Percentiles rank a stretch among this genome's conserved stretches.
These are phyloP conservation scores for Leavenworthia alabamica DNA, from an alignment of 345 rosid genomes.

Conservation along the genomic window DNA sequence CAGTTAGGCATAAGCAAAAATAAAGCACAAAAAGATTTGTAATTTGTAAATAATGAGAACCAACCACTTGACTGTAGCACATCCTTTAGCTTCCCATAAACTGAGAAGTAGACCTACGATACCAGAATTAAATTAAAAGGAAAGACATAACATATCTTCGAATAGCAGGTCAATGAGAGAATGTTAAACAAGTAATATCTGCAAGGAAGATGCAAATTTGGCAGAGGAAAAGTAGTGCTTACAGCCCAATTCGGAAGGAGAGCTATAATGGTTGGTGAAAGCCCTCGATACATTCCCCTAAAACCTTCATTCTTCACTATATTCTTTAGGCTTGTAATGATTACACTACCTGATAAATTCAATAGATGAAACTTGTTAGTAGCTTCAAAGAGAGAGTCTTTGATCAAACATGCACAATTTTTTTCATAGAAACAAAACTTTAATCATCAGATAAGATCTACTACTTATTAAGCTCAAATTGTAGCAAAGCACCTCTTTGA, in stretches of 20 bases:
- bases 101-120: constrained; percentile 82
- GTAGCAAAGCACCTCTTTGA: constrained; percentile 56
- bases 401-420: too few species aligned
- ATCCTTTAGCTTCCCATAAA: constrained; percentile 67
- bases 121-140: neutral
- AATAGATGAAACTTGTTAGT: neutral
- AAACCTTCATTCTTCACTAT: constrained; percentile 67
- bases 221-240: constrained; percentile 31
- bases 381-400: neutral
- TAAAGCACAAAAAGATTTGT: neutral
- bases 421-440: too few species aligned
- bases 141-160: neutral
- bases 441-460: neutral
- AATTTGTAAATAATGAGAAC: constrained; percentile 22
- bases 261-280: constrained; percentile 88
- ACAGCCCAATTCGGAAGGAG: constrained; percentile 98
- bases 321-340: constrained; percentile 55
- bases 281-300: constrained; percentile 86
- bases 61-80: constrained; percentile 63
- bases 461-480: neutral
- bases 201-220: neutral
- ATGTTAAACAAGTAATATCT: neutral
- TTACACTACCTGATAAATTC: constrained; percentile 59
- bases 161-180: neutral
- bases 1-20: neutral